Evolutionary conservation across 1,139 yeast genomes (phyloP), one percentile per base, ranked within the genome.

Genomic region (Citeromyces siamensis): DNA sequence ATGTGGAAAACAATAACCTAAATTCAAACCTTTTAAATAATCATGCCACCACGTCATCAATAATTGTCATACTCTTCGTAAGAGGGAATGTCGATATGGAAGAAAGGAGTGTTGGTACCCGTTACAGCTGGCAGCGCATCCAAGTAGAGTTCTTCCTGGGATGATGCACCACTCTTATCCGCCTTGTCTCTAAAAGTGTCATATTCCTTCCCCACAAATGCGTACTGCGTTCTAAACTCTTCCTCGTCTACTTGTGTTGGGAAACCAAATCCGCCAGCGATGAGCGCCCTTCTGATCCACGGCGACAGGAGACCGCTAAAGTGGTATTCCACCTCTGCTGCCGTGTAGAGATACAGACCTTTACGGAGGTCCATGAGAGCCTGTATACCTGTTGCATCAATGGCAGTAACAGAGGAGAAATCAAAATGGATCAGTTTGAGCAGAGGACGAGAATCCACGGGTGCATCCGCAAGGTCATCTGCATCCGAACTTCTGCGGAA

Each of bases 11-110:
- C n/a, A n/a, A n/a, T n/a, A n/a, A n/a, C n/a, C n/a, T n/a, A n/a
- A n/a, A n/a, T n/a, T n/a, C n/a, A n/a, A n/a, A n/a, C n/a, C n/a
- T n/a, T n/a, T n/a, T n/a, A n/a, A n/a, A n/a, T n/a, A n/a, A n/a
- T n/a, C n/a, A n/a, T n/a, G n/a, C n/a, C n/a, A n/a, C n/a, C n/a
- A n/a, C n/a, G n/a, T n/a, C n/a, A 10, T 17, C 7, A 38, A 41
- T 40, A 41, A 53, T 38, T 56, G 54, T 40, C 44, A 36, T 37
- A 38, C 51, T 39, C 45, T 34, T 57, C 60, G 46, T 81, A 78
- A 44, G 82, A 75, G 16, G 95, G 95, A 48, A 86, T 75, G 38
- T 85, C 94, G 41, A 84, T 64, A 58, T 85, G 95, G 71, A 86
- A 83, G 56, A 75, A 83, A 32, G 95, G 94, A 27, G 85, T 73